Base-by-base conservation (phyloP, 371 early-diverging fungal genomes). In the Syncephalastrum sp. region DNA sequence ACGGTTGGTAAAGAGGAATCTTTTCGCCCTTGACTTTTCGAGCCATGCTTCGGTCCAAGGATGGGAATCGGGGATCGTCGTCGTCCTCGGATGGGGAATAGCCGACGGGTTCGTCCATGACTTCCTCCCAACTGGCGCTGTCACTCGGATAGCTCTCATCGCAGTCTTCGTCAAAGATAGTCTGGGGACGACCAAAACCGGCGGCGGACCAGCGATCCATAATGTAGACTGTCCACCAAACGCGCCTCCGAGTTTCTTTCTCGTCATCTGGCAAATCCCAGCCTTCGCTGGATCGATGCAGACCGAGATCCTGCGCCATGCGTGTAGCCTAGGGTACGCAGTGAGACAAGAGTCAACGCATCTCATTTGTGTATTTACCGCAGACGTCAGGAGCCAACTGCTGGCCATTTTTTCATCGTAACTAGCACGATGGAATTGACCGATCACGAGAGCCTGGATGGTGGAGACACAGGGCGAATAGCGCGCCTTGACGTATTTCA, bases 221-320 rank as follows among this genome's bases (percentile, higher is more conserved):
- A 38, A 86, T 67, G 49, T 83, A 85, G 24, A 81, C 81, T 5
- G 79, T 64, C 85, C 85, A 86, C 88, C 88, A 88, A 0, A 86
- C 72, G 21, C 88, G 74, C 47, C 74, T 77, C 21, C 86, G 65
- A 5, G 81, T 70, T 62, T 88, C 84, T 21, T 77, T 74, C 61
- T 88, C 84, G 50, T 77, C 66, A 6, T 68, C 62, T 1, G 80
- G 74, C 23, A 84, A 72, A 55, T 76, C 73, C 75, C 82, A 79
- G 44, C 66, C 68, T 12, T 70, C 69, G 53, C 77, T 77, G 14
- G 81, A 79, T 17, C 88, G 75, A 57, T 88, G 86, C 43, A 88
- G 65, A 16, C 88, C 88, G 54, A 88, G 48, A 64, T 88, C 86
- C 64, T 86, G 84, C 3, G 86, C 86, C 80, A 33, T 33, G 38